These are phyloP conservation scores for Amanita rimosa DNA, from an alignment of 768 basidiomycete genomes.

Conservation along the genomic window DNA sequence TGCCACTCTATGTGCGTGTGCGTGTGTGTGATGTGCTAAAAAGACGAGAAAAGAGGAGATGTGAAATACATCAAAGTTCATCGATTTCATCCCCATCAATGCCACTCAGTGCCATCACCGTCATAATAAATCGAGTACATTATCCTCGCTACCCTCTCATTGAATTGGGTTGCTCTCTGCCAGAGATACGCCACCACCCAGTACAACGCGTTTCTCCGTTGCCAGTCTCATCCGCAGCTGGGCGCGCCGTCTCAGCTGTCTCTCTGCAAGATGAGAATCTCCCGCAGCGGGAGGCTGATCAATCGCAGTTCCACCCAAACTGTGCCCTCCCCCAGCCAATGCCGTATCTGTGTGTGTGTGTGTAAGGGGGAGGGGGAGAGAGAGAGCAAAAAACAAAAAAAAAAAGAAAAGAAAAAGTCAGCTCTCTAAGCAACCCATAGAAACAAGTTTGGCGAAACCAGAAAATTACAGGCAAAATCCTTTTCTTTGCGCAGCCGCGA, in stretches of 20 bases:
- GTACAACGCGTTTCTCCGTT: background rate
- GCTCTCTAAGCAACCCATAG: background rate
- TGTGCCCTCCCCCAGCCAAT: background rate
- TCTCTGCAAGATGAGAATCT: background rate
- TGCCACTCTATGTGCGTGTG: no score
- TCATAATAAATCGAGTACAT: no score
- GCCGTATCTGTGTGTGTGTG: background rate
- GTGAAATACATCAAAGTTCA: no score
- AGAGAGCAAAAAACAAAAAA: no score
- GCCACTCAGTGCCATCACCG: background rate
- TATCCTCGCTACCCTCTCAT: no score
- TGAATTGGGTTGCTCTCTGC: no score
- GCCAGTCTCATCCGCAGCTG: constrained; percentile 3
- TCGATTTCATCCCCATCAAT: no score
- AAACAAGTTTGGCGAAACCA: background rate
- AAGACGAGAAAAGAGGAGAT: background rate
- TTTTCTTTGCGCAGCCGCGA: background rate
- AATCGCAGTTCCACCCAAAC: background rate
- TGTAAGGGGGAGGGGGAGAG: no score
- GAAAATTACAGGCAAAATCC: background rate
- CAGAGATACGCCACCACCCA: background rate
- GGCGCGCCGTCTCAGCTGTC: background rate
- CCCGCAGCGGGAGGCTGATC: background rate
- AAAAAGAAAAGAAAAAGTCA: background rate
- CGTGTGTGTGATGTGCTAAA: background rate